Conservation (phyloP, 2,329 filamentous ascomycete genomes). For the Exophiala lecanii-corni region DNA sequence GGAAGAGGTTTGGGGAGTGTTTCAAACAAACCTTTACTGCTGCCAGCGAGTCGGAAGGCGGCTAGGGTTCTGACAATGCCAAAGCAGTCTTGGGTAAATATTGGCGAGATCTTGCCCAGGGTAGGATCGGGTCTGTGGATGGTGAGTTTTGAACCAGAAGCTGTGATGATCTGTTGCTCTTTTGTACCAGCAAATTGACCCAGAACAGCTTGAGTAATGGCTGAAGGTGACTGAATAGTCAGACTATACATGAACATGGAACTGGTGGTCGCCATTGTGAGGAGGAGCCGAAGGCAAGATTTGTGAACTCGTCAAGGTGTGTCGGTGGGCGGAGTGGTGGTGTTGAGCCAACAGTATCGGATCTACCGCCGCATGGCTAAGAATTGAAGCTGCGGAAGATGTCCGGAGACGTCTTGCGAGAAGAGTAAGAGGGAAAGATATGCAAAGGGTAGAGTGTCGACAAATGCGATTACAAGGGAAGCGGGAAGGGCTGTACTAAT, state of each 20-base stretch:
- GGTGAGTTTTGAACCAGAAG: constrained; percentile 82
- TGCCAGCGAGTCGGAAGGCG: constrained; percentile 86
- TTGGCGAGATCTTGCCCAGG: constrained; percentile 77
- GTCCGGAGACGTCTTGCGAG: background rate
- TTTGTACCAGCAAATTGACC: constrained; percentile 95
- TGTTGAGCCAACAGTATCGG: background rate
- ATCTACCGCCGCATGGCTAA: background rate
- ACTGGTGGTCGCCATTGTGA: constrained; percentile 88
- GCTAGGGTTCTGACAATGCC: constrained; percentile 88
- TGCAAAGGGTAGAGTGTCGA: too few species aligned
- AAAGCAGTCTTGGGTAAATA: constrained; percentile 91
- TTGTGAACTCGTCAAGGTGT: background rate
- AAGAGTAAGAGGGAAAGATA: background rate
- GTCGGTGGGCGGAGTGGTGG: background rate
- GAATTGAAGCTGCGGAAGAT: background rate
- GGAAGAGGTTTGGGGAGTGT: constrained; percentile 29
- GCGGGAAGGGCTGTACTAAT: too few species aligned
- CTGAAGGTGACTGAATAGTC: constrained; percentile 88
- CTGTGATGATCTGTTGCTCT: constrained; percentile 95
- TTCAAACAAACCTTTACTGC: constrained; percentile 73
- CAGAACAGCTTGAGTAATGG: constrained; percentile 82
- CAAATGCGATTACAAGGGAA: too few species aligned
- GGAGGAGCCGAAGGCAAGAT: background rate
- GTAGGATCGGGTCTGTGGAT: constrained; percentile 81
- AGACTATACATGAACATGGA: constrained; percentile 98